These are phyloP conservation scores for Cladophialophora bantiana DNA, from an alignment of 2,329 filamentous ascomycete species.

Conservation along the genomic window DNA sequence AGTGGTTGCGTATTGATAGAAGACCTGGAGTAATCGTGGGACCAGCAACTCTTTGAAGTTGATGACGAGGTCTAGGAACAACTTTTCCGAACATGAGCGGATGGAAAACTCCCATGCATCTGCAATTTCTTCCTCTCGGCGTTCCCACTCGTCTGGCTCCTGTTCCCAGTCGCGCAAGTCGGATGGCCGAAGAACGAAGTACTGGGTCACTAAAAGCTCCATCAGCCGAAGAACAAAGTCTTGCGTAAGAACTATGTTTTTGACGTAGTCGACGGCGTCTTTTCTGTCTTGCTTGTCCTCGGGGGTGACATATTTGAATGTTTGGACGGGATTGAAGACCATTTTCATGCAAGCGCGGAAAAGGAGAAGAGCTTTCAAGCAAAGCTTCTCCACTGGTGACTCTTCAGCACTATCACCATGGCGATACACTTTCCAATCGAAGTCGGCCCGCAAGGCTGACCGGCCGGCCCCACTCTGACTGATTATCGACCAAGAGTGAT, in stretches of 20 bases:
- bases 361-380: slow-evolving; percentile 81
- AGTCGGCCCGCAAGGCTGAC: slow-evolving; percentile 24
- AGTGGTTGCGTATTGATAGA: slow-evolving; percentile 75
- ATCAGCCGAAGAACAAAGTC: slow-evolving; percentile 81
- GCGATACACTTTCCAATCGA: slow-evolving; percentile 52
- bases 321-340: slow-evolving; percentile 78
- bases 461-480: slow-evolving; percentile 47
- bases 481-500: slow-evolving; percentile 85
- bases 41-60: slow-evolving; percentile 85
- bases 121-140: slow-evolving; percentile 81
- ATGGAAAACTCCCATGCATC: slow-evolving; percentile 93
- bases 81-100: slow-evolving; percentile 87
- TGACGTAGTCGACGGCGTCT: slow-evolving; percentile 72
- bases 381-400: slow-evolving; percentile 76
- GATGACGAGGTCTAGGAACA: slow-evolving; percentile 89
- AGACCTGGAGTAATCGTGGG: slow-evolving; percentile 80
- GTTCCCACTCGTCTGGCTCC: slow-evolving; percentile 95
- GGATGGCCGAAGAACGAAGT: slow-evolving; percentile 83
- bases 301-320: slow-evolving; percentile 80
- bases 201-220: slow-evolving; percentile 81
- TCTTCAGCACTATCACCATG: slow-evolving; percentile 56
- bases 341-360: slow-evolving; percentile 84
- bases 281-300: slow-evolving; percentile 79
- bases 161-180: slow-evolving; percentile 94
- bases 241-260: slow-evolving; percentile 75